These are phyloP conservation scores for Diaporthe humulicola DNA, from an alignment of 2,329 filamentous ascomycete species.

Conservation along the genomic window DNA sequence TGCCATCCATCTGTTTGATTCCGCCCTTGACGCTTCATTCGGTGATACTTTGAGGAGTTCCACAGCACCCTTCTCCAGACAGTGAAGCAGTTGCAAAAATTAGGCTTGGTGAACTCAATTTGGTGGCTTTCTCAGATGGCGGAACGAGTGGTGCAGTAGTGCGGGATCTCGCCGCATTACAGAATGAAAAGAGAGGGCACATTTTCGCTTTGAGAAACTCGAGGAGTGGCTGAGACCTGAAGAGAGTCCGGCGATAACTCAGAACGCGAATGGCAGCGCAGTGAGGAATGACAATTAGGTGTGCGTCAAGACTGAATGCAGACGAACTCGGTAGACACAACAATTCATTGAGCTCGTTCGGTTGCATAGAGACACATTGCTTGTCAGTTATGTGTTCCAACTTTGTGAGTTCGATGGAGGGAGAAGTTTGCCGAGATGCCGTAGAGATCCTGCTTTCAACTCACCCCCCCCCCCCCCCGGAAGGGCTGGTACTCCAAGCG, in stretches of 20 bases:
- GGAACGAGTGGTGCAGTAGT: background rate
- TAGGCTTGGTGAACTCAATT: too few species aligned
- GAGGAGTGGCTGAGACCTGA: conserved; percentile 4
- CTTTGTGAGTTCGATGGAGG: background rate
- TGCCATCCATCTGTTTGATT: background rate
- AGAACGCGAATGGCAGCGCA: background rate
- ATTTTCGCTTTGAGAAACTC: background rate
- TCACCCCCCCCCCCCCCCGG: background rate
- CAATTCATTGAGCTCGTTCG: background rate
- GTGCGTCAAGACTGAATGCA: background rate
- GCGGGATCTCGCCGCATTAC: background rate
- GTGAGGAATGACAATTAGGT: background rate
- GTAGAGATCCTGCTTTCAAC: background rate
- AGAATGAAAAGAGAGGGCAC: background rate
- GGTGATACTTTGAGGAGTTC: background rate
- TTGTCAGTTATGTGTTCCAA: too few species aligned
- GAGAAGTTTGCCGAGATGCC: background rate
- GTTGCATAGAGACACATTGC: background rate
- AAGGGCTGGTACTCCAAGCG: background rate
- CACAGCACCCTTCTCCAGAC: too few species aligned
- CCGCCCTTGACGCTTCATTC: background rate
- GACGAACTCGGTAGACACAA: background rate
- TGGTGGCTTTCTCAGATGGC: background rate
- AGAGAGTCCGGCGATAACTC: background rate
- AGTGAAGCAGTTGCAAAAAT: too few species aligned